These are phyloP conservation scores for Dryas alaskensis DNA, from an alignment of 306 rosid species.

Conservation along the genomic window DNA sequence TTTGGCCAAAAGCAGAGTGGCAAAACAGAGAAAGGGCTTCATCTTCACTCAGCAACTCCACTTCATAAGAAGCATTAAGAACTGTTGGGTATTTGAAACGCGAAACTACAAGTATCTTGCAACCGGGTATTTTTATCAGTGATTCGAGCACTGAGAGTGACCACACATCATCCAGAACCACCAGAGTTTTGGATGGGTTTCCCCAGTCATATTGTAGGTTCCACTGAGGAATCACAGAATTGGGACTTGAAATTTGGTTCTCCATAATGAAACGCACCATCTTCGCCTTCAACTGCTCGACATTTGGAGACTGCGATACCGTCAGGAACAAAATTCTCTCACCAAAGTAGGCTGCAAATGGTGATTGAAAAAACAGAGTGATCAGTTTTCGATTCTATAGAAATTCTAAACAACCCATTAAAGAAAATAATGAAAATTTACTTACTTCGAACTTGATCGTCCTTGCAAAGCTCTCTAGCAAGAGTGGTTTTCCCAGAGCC, in stretches of 20 bases:
- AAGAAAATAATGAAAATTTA: background rate
- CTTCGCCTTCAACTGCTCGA: slow-evolving; percentile 54
- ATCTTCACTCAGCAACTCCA: slow-evolving; percentile 63
- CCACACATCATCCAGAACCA: slow-evolving; percentile 92
- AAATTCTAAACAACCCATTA: background rate
- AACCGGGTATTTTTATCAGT: slow-evolving; percentile 56
- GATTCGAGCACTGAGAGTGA: slow-evolving; percentile 48
- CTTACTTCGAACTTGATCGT: slow-evolving; percentile 73
- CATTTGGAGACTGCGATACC: slow-evolving; percentile 83
- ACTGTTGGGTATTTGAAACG: slow-evolving; percentile 52
- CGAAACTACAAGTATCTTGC: slow-evolving; percentile 71
- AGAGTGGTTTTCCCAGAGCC: slow-evolving; percentile 96
- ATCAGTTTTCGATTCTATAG: background rate
- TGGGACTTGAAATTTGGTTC: slow-evolving; percentile 31
- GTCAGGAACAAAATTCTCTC: slow-evolving; percentile 75
- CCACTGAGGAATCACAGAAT: slow-evolving; percentile 45
- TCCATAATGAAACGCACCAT: slow-evolving; percentile 71
- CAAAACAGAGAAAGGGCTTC: slow-evolving; percentile 80
- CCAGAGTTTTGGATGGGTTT: slow-evolving; percentile 36
- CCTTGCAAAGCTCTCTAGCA: slow-evolving; percentile 66
- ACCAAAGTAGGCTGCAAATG: slow-evolving; percentile 53
- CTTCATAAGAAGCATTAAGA: slow-evolving; percentile 46
- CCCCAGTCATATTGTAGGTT: slow-evolving; percentile 40
- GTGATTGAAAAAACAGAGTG: background rate
- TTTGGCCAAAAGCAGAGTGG: slow-evolving; percentile 83